Evolutionary conservation across 352 stramenopile genomes (phyloP).

Genomic region (Elongisporangium prolatum): DNA sequence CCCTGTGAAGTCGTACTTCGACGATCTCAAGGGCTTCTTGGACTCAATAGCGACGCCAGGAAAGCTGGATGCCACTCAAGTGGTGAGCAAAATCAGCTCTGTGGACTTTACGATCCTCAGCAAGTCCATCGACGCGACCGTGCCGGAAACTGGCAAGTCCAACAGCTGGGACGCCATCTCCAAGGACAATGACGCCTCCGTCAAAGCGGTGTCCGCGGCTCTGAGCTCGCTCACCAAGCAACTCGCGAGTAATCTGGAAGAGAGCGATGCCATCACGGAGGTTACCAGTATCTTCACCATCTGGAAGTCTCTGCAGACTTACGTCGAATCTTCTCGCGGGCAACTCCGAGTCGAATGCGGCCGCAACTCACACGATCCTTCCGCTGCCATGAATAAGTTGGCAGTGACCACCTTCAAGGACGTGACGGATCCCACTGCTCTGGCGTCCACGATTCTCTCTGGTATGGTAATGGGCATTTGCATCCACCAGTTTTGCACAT

Average conservation of each 20-base stretch:
- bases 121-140: not conserved
- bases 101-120: not conserved
- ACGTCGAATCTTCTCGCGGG: not conserved
- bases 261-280: not conserved
- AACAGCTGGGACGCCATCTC: not conserved
- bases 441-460: not conserved
- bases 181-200: not conserved
- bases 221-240: not conserved
- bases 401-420: too few relatives aligned
- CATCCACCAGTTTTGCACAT: not conserved
- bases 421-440: not conserved
- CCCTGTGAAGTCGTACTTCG: not conserved
- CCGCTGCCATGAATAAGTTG: not conserved
- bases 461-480: not conserved
- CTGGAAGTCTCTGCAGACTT: not conserved
- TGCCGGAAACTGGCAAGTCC: not conserved
- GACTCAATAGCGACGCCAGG: not conserved
- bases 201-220: too few relatives aligned
- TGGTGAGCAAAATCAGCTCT: not conserved
- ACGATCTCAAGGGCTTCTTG: not conserved
- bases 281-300: not conserved
- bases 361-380: too few relatives aligned
- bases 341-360: not conserved
- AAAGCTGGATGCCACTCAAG: not conserved
- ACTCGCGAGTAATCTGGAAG: not conserved